Evolutionary conservation across 2,329 filamentous ascomycete genomes (phyloP).

Genomic region (Aspergillus sp.): DNA sequence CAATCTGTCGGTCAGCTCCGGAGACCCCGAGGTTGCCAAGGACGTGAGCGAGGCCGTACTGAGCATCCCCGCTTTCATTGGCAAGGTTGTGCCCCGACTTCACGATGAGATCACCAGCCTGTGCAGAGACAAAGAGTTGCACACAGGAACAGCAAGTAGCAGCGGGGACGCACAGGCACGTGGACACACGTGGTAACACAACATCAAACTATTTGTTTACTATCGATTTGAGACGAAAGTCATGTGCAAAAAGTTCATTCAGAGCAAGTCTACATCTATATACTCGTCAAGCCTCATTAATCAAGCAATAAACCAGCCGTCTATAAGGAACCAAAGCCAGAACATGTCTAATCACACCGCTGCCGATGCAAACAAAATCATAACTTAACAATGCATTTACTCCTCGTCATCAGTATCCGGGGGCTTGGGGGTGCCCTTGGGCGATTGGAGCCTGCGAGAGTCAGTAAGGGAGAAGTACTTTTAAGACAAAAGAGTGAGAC

Average conservation of each 20-base stretch:
- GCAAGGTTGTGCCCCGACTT: background rate
- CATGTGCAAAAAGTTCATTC: background rate
- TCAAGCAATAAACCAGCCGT: background rate
- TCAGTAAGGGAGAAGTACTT: constrained; percentile 11
- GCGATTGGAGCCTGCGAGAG: constrained; percentile 73
- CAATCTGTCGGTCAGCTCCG: background rate
- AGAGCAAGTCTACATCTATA: constrained; percentile 3
- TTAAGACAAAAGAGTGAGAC: constrained; percentile 6
- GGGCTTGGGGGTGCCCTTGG: constrained; percentile 79
- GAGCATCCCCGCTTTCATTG: background rate
- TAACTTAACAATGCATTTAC: constrained; percentile 18
- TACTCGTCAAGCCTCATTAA: background rate
- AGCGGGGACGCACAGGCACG: background rate
- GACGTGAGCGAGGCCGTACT: background rate
- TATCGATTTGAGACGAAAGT: background rate
- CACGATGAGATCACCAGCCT: no score
- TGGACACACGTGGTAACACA: background rate
- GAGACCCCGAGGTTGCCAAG: background rate
- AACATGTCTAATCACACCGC: constrained; percentile 1
- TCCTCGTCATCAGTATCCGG: constrained; percentile 76
- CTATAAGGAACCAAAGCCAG: background rate
- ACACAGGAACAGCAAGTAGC: no score
- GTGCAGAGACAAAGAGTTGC: no score
- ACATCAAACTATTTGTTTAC: no score
- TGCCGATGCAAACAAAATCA: constrained; percentile 1